These are phyloP conservation scores for Mycena crocata DNA, from an alignment of 768 basidiomycete species.

Conservation along the genomic window DNA sequence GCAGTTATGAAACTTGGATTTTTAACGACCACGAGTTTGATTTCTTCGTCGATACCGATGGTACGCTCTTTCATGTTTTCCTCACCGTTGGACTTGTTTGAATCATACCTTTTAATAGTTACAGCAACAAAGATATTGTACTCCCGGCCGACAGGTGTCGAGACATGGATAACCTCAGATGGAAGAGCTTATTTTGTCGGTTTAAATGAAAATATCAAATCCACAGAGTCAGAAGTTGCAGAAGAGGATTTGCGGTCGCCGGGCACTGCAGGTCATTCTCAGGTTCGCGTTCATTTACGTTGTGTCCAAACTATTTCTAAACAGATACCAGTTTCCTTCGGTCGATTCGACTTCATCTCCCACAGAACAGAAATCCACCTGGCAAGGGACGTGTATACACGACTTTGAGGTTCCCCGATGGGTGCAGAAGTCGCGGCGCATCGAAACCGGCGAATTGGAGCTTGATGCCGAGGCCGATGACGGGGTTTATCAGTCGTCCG, in stretches of 20 bases:
- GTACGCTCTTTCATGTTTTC: slow-evolving; percentile 52
- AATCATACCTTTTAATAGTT: slow-evolving; percentile 59
- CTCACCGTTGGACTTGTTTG: neutral
- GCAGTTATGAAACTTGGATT: slow-evolving; percentile 77
- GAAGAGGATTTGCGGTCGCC: slow-evolving; percentile 29
- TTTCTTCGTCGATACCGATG: slow-evolving; percentile 82
- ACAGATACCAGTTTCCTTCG: slow-evolving; percentile 30
- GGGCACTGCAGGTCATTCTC: slow-evolving; percentile 14
- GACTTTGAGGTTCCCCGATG: slow-evolving; percentile 79
- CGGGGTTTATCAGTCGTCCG: slow-evolving; percentile 14
- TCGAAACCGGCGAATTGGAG: slow-evolving; percentile 61
- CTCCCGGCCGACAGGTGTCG: slow-evolving; percentile 68
- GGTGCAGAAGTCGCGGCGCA: slow-evolving; percentile 79
- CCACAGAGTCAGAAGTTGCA: slow-evolving; percentile 16
- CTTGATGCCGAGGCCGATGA: slow-evolving; percentile 21
- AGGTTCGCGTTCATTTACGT: slow-evolving; percentile 7
- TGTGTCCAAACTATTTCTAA: neutral
- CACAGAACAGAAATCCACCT: slow-evolving; percentile 48
- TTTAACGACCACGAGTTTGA: slow-evolving; percentile 73
- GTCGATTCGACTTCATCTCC: slow-evolving; percentile 34
- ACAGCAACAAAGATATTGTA: slow-evolving; percentile 72
- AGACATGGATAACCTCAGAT: slow-evolving; percentile 89
- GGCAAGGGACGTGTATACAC: slow-evolving; percentile 87
- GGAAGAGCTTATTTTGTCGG: slow-evolving; percentile 85
- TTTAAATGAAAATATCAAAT: slow-evolving; percentile 56